Percentiles rank a stretch among this genome's conserved stretches.
Evolutionary conservation across 257 asterid genomes (phyloP).

Genomic region (Solanum chiquidenum): DNA sequence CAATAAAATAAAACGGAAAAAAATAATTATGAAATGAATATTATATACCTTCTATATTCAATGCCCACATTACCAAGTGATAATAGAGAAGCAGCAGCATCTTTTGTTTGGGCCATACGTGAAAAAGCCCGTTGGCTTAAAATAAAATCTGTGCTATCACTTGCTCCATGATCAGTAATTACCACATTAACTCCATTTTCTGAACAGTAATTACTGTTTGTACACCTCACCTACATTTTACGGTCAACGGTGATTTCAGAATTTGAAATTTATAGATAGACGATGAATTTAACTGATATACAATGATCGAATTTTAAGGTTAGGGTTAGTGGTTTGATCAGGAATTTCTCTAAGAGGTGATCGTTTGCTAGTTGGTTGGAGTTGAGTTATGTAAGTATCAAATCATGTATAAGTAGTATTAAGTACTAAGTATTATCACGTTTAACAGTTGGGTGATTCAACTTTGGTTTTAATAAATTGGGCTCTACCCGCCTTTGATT

Average conservation of each 20-base stretch:
- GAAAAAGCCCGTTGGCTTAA: slow-evolving; percentile 56
- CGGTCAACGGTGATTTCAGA: neutral
- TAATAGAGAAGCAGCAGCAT: slow-evolving; percentile 43
- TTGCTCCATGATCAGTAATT: slow-evolving; percentile 58
- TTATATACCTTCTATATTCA: slow-evolving; percentile 44
- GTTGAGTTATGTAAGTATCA: too few relatives aligned
- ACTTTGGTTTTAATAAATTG: too few relatives aligned
- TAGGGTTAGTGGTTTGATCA: neutral
- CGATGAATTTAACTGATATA: too few relatives aligned
- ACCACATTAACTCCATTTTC: slow-evolving; percentile 56
- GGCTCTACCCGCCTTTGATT: too few relatives aligned
- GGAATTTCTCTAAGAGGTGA: too few relatives aligned
- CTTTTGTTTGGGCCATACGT: slow-evolving; percentile 60
- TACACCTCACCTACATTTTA: slow-evolving; percentile 56
- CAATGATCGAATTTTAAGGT: neutral
- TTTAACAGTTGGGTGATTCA: too few relatives aligned
- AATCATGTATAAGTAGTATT: too few relatives aligned
- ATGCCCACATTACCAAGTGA: slow-evolving; percentile 52
- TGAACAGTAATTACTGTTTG: slow-evolving; percentile 45
- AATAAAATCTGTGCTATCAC: slow-evolving; percentile 56
- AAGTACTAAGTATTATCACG: too few relatives aligned
- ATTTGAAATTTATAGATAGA: neutral
- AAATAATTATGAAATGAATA: neutral
- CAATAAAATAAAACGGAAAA: neutral
- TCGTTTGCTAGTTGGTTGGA: neutral